Evolutionary conservation across 1,284 basidiomycete genomes (phyloP), one percentile per base, ranked within the genome.

Genomic region (Cryptococcus wingfieldii): DNA sequence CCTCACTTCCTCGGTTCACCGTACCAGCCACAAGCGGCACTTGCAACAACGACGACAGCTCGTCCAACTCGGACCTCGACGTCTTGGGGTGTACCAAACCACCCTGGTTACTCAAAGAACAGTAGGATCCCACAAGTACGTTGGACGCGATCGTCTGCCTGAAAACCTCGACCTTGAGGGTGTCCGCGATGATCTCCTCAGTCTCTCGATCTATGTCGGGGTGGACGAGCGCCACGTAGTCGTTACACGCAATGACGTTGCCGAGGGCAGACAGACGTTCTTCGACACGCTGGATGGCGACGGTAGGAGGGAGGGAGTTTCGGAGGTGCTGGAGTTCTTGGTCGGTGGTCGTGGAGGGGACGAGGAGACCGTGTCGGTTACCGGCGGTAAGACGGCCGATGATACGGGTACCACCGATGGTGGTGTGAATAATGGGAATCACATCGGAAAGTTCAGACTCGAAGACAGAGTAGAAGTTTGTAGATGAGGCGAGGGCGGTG

Each of bases 111-210:
- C 90, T 89, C 69, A 98, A 85, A 51, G 86, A 90, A 70, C 90
- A 93, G 77, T 98, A 99, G 60, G 86, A 89, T 47, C 96, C 96
- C 38, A 98, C 95, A 49, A 99, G 85, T 47, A 95, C 93, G 77
- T 99, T 98, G 69, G 90, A 87, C 12, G 95, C 95, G 63, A 99
- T 83, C 12, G 94, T 99, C 77, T 99, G 95, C 51, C 95, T 83
- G 82, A 99, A 99, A 5, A 98, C 96, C 77, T 99, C 96, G 59
- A 98, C 96, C 78, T 98, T 97, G 65, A 99, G 84, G 12, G 97
- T 92, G 77, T 99, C 96, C 50, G 96, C 95, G 75, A 99, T 97
- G 78, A 99, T 98, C 78, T 98, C 96, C 74, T 99, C 96, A 8
- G 96, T 99, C 79, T 99, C 96, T 56, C 95, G 84, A 79, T 98